Evolutionary conservation across 108 stramenopile species (phyloP).

Genomic region (Nitzschia putrida): DNA sequence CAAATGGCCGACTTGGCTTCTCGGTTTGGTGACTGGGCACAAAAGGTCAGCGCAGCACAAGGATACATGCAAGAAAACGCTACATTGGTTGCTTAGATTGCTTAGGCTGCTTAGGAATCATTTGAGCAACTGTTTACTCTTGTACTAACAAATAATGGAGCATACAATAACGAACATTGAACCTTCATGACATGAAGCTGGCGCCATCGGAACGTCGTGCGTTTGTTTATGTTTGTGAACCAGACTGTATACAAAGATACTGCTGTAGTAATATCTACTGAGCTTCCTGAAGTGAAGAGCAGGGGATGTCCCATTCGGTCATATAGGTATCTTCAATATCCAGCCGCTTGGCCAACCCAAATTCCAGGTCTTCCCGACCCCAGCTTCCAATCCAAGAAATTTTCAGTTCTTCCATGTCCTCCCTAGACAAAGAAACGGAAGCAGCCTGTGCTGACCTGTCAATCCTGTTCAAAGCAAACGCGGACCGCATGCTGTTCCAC

Average conservation of each 20-base stretch:
- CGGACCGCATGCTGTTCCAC: conserved; percentile 1
- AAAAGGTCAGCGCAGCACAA: conserved; percentile 66
- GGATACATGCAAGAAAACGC: conserved; percentile 70
- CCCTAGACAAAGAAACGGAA: neutral
- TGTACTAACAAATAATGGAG: too few relatives aligned
- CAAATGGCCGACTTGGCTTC: conserved; percentile 80
- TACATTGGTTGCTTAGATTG: conserved; percentile 6
- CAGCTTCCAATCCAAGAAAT: neutral
- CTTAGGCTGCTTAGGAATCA: too few relatives aligned
- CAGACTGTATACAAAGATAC: too few relatives aligned
- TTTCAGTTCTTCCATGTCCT: neutral
- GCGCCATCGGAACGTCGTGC: too few relatives aligned
- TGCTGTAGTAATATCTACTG: too few relatives aligned
- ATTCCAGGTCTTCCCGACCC: neutral
- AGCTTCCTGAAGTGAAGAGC: too few relatives aligned
- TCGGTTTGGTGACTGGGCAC: conserved; percentile 87
- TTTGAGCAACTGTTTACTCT: too few relatives aligned
- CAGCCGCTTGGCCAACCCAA: conserved; percentile 4
- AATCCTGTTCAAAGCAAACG: neutral
- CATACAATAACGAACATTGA: too few relatives aligned
- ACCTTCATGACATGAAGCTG: too few relatives aligned
- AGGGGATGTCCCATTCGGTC: too few relatives aligned
- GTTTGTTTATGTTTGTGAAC: too few relatives aligned
- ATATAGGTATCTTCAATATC: too few relatives aligned
- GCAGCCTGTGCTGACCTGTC: neutral